Evolutionary conservation across 1,139 yeast genomes (phyloP).

Genomic region (Diutina rugosa): DNA sequence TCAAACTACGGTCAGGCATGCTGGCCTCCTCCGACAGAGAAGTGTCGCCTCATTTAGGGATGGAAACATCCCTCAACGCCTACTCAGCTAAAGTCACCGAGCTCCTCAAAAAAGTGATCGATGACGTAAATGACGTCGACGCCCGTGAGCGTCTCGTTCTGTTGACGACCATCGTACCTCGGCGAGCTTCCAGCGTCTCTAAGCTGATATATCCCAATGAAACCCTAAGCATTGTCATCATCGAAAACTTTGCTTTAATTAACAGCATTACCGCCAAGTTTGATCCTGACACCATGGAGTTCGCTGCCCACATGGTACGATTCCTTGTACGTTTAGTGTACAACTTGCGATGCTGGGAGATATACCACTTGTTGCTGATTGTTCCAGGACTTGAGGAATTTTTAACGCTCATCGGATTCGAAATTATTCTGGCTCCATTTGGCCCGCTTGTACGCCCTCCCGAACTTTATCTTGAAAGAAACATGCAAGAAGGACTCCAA

Average conservation of each 20-base stretch:
- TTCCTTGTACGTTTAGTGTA: slow-evolving; percentile 27
- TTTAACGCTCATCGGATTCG: slow-evolving; percentile 22
- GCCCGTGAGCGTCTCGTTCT: neutral
- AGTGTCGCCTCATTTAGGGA: neutral
- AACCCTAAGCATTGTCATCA: slow-evolving; percentile 22
- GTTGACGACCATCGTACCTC: neutral
- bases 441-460: slow-evolving; percentile 32
- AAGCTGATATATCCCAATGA: slow-evolving; percentile 19
- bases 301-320: slow-evolving; percentile 24
- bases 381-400: slow-evolving; percentile 23
- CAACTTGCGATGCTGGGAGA: slow-evolving; percentile 32
- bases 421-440: slow-evolving; percentile 22
- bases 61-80: neutral
- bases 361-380: slow-evolving; percentile 24
- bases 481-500: slow-evolving; percentile 29
- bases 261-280: slow-evolving; percentile 9
- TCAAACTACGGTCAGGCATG: neutral
- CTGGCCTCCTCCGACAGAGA: neutral
- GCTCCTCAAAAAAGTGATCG: neutral
- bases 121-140: neutral
- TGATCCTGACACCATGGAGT: slow-evolving; percentile 17
- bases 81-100: neutral
- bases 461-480: slow-evolving; percentile 19
- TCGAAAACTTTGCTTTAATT: slow-evolving; percentile 25
- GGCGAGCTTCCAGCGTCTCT: neutral